Evolutionary conservation across 495 filamentous ascomycete genomes (phyloP), one percentile per base, ranked within the genome.

Genomic region (Hamigera avellanea): DNA sequence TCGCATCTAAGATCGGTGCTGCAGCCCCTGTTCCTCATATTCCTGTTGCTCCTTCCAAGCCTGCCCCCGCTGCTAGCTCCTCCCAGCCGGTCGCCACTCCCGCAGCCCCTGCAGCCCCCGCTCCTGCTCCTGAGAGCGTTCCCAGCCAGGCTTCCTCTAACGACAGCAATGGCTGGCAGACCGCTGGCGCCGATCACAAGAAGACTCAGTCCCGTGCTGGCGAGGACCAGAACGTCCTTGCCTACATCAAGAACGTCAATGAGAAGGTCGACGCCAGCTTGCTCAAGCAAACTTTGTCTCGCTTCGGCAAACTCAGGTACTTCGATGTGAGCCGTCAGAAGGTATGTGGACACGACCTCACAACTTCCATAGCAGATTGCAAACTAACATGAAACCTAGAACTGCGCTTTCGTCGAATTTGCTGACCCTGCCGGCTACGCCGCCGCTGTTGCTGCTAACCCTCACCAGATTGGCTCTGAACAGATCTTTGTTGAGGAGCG

Each of bases 321-420:
- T 83, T 93, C 44, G 93, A 96, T 49, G 80, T 98, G 56, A 88
- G 75, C 61, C 84, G 86, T 35, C 59, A 62, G 36, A 96, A 93
- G 86, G 89, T 95, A 73, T 48, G 75, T 6, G n/a, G 14, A 28
- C 12, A 26, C 6, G 8, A 14, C 7, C 16, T 23, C 21, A 9
- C 3, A 28, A 23, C 18, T 32, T 32, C 14, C 7, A 32, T 21
- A 9, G n/a, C 16, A 4, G 27, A 6, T 6, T 26, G 25, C 6
- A 12, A 30, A 14, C 27, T 30, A 30, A 37, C 27, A 19, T 7
- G 21, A 5, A 29, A 12, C 37, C 14, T 48, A 95, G 93, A 95
- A 87, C 66, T 95, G 86, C 52, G 93, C 91, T 18, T 95, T 95
- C 53, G 83, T 95, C 42, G 93, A 98, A 52, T 98, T 93, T 53